Evolutionary conservation across 331 rosid genomes (phyloP), one percentile per base, ranked within the genome.

Genomic region (Quercus lobata): DNA sequence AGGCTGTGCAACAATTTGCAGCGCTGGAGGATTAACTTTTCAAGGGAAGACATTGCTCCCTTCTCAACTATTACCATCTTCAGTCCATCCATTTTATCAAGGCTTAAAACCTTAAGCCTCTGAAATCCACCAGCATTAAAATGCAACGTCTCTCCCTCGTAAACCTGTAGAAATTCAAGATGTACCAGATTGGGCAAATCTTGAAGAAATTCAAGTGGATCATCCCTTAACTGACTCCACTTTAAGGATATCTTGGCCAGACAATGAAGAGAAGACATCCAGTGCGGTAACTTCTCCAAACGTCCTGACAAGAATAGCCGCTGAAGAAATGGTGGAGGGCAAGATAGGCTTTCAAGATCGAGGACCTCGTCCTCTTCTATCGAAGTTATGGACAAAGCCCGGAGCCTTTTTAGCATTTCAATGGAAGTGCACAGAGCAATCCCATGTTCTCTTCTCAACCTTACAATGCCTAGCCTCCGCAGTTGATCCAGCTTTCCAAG

Each of bases 191-290:
- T 79, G 37, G 86, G 83, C 7, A 83, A 46, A 22, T 74, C 19
- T 34, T 80, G 69, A 17, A 83, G 86, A 34, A 34, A 34, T 7
- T 34, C 58, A 22, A 83, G 69, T 32, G 83, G 86, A 35, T 83
- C 86, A 2, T 79, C 80, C 46, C 37, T 79, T 27, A 83, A 5
- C 73, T 57, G 70, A 63, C 86, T 78, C 86, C 86, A 79, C 60
- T 83, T 83, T 9, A 83, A 34, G 37, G 58, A 79, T 14, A 83
- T 53, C 21, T 55, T 78, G 30, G 58, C 83, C 1, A 83, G 80
- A 79, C 76, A 52, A 22, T 52, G 79, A 18, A 83, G 82, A 19
- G 86, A 83, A 34, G 83, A 32, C 41, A 83, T 83, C 86, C 86
- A 83, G 34, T 66, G 82, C 27, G 86, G 86, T 57, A 83, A 17